Evolutionary conservation across 345 rosid species (phyloP).

Genomic region (Carallia brachiata): DNA sequence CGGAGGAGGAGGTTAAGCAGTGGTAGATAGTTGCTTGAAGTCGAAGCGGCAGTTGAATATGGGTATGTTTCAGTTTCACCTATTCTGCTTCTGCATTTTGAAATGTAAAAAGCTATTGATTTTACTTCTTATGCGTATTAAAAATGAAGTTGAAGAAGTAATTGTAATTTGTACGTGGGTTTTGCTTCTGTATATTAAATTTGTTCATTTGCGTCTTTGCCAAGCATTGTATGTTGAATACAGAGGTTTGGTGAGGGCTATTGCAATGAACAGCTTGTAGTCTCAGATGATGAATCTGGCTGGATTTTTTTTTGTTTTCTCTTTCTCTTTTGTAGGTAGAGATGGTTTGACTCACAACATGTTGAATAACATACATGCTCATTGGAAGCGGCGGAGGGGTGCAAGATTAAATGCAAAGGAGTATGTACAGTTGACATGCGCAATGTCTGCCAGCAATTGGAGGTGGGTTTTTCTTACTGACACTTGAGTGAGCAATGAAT

Average conservation of each 20-base stretch:
- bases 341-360: constrained; percentile 97
- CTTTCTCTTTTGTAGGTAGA: constrained; percentile 57
- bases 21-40: constrained; percentile 54
- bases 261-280: background rate
- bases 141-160: too few relatives aligned
- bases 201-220: background rate
- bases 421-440: constrained; percentile 96
- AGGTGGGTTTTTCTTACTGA: constrained; percentile 39
- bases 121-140: too few relatives aligned
- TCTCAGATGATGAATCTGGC: background rate
- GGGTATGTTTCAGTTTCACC: constrained; percentile 38
- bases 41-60: constrained; percentile 74
- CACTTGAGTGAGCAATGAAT: background rate
- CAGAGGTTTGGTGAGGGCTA: background rate
- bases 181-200: background rate
- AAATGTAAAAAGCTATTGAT: too few relatives aligned
- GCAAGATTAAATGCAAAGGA: constrained; percentile 93
- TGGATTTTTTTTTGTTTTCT: background rate
- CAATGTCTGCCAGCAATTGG: constrained; percentile 81
- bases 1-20: constrained; percentile 54
- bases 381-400: constrained; percentile 82
- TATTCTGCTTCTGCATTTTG: too few relatives aligned
- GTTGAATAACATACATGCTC: constrained; percentile 89
- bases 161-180: too few relatives aligned
- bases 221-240: background rate